Base-by-base conservation (phyloP, 2,329 filamentous ascomycete species). In the Metarhizium guizhouense region DNA sequence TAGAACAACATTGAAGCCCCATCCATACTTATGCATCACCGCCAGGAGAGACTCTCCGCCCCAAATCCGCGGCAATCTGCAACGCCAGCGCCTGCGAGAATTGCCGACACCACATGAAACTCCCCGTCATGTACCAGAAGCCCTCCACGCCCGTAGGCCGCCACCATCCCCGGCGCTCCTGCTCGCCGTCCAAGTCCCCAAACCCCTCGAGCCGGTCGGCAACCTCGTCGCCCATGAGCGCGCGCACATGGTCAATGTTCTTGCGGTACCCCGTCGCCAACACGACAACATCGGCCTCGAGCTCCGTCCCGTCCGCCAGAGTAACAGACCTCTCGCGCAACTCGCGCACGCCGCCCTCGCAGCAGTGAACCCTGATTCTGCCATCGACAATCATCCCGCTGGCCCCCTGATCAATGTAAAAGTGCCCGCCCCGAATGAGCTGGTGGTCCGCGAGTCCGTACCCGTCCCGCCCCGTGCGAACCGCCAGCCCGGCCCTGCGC, bases 381-480 rank as follows among this genome's bases (percentile, higher is more conserved):
- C 74, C 73, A 32, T 73, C 69, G 25, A 69, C 61, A 45, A 76
- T 73, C 53, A 75, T 67, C 57, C 70, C 56, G 14, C 63, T 67
- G 16, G 64, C 65, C 0, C 73, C 74, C 20, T 73, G 69, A 54
- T 77, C 73, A 30, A 75, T 68, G 59, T 75, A 76, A 58, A 73
- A 75, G 14, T 70, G 68, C 2, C 74, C 73, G 0, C 68, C 69
- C 6, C 68, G 63, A 16, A 68, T 66, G 40, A 74, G 62, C 54
- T 74, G 47, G 70, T 71, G 67, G n/a, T 67, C 63, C 30, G 67
- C 67, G 13, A 74, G 63, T 4, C 70, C 68, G 7, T 61, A 62
- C 4, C 70, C 68, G 55, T 73, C 70, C 34, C 66, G 61, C 11
- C 70, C 69, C 29, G 64, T 66, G 42, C 70, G 67, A 6, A 73